Evolutionary conservation across 345 rosid species (phyloP), one percentile per base, ranked within the genome.

Genomic region (Crucihimalaya himalaica): DNA sequence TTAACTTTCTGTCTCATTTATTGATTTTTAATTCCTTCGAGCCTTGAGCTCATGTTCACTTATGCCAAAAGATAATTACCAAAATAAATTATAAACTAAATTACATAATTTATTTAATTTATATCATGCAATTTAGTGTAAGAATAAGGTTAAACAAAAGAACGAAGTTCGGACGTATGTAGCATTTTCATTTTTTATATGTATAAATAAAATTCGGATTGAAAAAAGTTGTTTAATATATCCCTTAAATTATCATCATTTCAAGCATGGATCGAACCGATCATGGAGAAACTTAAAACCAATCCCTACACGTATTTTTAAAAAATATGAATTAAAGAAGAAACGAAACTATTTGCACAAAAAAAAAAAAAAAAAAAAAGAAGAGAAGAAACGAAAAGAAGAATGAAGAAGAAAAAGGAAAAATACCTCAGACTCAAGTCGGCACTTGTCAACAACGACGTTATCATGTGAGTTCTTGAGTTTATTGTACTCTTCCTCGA

Each of bases 351-450:
- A n/a, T n/a, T n/a, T n/a, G n/a, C n/a, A n/a, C n/a, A n/a, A n/a
- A n/a, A n/a, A n/a, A n/a, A n/a, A n/a, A n/a, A n/a, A n/a, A n/a
- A n/a, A n/a, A n/a, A n/a, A n/a, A n/a, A n/a, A n/a, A n/a, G n/a
- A n/a, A n/a, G n/a, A 3, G 2, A 15, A 14, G 0, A 19, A 6
- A 29, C 5, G 18, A 23, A 66, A 3, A 45, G n/a, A 8, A 11
- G 0, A 25, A 40, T 29, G 6, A 57, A 35, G 2, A 37, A 10
- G 8, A 50, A 65, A 29, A 15, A 65, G 28, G 9, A 55, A 12
- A 35, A 29, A 43, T 70, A 93, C 97, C 97, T 93, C 88, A 23
- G 92, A 84, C 63, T 93, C 96, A 58, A 93, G 96, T 9, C 74
- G 81, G 72, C 83, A 84, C 77, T 90, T 92, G 42, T 93, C 89